A percentile compares a stretch with the other conserved stretches of the same genome.
These are phyloP conservation scores for Petunia axillaris DNA, from an alignment of 257 asterid genomes.

Conservation along the genomic window DNA sequence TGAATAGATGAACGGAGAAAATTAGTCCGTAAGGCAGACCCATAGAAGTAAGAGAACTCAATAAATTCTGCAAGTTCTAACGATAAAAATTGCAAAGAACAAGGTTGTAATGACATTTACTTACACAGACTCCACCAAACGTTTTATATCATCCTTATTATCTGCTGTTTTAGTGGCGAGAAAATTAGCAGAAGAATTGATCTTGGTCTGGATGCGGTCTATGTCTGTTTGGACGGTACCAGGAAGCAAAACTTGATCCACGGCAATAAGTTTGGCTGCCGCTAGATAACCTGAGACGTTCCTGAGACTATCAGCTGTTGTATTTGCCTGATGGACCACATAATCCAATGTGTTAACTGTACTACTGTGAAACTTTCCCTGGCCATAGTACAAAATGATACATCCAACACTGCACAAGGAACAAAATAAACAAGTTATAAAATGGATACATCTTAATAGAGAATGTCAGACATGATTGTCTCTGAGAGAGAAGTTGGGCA, in stretches of 20 bases:
- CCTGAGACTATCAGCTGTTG: conserved; percentile 55
- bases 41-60: not conserved
- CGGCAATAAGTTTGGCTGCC: conserved; percentile 68
- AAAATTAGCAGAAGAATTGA: conserved; percentile 72
- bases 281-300: conserved; percentile 75
- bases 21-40: not conserved
- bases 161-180: conserved; percentile 62
- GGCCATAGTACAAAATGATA: conserved; percentile 64
- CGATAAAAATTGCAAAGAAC: not conserved
- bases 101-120: conserved; percentile 25
- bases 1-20: not conserved
- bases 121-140: conserved; percentile 64
- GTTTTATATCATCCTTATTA: conserved; percentile 61
- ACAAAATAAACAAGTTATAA: conserved; percentile 25
- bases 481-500: not conserved
- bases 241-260: conserved; percentile 68
- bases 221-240: conserved; percentile 72
- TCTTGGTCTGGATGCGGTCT: conserved; percentile 64
- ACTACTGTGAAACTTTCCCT: conserved; percentile 62
- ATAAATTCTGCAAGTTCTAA: conserved; percentile 1
- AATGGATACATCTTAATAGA: not conserved
- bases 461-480: not conserved
- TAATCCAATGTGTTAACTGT: conserved; percentile 53
- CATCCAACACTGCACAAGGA: conserved; percentile 76
- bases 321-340: conserved; percentile 69